A percentile compares a stretch with the other conserved stretches of the same genome.
phyloP scores from a whole-genome alignment of 805 yeast species.

The Metschnikowia continentalis region DNA sequence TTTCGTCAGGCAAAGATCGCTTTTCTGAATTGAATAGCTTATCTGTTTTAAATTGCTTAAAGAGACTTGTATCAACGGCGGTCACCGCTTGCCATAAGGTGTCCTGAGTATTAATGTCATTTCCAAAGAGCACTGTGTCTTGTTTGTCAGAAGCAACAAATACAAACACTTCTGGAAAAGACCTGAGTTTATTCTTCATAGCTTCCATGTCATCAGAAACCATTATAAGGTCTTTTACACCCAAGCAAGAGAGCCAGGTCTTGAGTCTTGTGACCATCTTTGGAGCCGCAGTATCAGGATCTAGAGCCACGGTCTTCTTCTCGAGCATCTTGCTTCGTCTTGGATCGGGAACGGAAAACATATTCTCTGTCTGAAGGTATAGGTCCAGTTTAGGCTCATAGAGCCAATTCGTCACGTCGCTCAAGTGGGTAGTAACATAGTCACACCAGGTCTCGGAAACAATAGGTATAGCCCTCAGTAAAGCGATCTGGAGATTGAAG shows the following conservation, averaged over 20 bases:
- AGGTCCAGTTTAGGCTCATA: conserved; percentile 10
- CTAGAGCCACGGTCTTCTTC: conserved; percentile 6
- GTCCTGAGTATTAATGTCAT: conserved; percentile 2
- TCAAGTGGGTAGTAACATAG: conserved; percentile 8
- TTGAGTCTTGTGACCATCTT: conserved; percentile 6
- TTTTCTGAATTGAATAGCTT: neutral
- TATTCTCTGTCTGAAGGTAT: conserved; percentile 16
- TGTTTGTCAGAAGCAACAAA: neutral
- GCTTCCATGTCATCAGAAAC: neutral
- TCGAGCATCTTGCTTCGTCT: conserved; percentile 16
- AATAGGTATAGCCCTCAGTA: conserved; percentile 29
- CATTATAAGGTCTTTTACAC: neutral
- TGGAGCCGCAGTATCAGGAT: conserved; percentile 3
- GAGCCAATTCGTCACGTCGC: conserved; percentile 22
- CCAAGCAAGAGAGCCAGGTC: conserved; percentile 17
- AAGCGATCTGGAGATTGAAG: conserved; percentile 19
- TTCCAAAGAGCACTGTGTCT: neutral
- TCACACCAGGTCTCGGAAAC: conserved; percentile 24
- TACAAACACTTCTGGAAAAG: neutral
- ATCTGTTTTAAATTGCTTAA: neutral
- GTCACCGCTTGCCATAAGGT: conserved; percentile 14
- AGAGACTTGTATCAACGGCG: neutral
- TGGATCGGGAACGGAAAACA: conserved; percentile 12
- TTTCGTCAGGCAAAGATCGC: neutral
- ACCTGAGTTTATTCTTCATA: neutral